Percentiles rank a stretch among this genome's conserved stretches.
phyloP scores from a whole-genome alignment of 2,329 filamentous ascomycete species.

The Verticillium isaacii region DNA sequence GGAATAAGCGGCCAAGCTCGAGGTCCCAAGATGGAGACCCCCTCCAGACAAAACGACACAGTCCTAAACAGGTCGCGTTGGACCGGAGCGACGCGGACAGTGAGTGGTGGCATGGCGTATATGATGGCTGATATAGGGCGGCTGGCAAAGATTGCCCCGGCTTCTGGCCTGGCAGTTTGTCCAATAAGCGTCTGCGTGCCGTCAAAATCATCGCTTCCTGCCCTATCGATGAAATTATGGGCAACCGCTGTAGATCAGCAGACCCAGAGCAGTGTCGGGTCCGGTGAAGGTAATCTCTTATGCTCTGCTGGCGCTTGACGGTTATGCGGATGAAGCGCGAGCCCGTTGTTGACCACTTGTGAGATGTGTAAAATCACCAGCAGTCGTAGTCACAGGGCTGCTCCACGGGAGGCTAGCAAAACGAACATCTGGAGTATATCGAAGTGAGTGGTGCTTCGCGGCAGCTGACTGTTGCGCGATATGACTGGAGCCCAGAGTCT shows the following conservation, averaged over 20 bases:
- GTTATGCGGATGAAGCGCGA: neutral
- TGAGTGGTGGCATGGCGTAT: neutral
- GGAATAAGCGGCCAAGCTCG: neutral
- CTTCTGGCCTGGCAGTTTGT: neutral
- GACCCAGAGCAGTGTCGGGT: neutral
- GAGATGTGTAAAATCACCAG: no score
- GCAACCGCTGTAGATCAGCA: neutral
- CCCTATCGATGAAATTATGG: neutral
- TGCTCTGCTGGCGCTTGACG: neutral
- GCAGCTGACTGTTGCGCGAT: no score
- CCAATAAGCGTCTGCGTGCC: neutral
- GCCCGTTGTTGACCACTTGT: no score
- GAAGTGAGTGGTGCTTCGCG: no score
- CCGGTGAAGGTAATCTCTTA: neutral
- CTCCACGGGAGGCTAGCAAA: no score
- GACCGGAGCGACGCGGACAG: neutral
- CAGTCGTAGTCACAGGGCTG: no score
- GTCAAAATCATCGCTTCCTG: neutral
- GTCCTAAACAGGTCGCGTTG: neutral
- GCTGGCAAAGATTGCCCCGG: neutral
- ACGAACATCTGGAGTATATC: no score
- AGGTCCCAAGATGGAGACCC: neutral
- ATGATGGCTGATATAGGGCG: neutral
- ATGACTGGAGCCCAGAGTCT: no score
- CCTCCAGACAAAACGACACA: neutral